Base-by-base conservation (phyloP, 768 basidiomycete genomes). In the Suillus subaureus region DNA sequence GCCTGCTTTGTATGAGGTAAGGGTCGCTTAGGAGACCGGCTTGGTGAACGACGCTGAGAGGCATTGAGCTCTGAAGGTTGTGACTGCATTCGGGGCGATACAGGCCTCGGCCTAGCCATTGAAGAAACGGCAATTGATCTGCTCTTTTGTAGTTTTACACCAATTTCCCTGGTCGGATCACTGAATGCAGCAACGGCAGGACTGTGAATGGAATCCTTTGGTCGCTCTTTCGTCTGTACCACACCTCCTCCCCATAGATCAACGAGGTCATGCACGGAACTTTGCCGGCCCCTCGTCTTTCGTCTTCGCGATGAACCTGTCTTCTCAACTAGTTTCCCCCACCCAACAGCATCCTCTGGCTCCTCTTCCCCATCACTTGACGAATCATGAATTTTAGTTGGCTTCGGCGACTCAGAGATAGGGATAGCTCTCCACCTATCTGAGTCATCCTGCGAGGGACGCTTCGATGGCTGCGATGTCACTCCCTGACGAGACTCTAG, bases 221-320 rank as follows among this genome's bases (percentile, higher is more conserved):
- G 78, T 67, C 80, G 84, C 68, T 86, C 84, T 69, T 82, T 85
- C 28, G 72, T 73, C 67, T 74, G 79, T 57, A 70, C 68, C 65
- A 80, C 66, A 16, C 83, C 81, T 8, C 90, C 90, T 49, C 91
- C 91, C 82, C 89, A 93, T 35, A 94, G 74, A 73, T 91, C 90
- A 35, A 94, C 90, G 63, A 94, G 73, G 71, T 94, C 90, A 71
- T 95, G 92, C 28, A 94, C 92, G 15, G 93, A 94, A 70, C 87
- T 89, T 79, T 94, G 91, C 68, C 92, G 79, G 47, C 85, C 81
- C 69, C 86, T 87, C 51, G 78, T 75, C 69, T 76, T 82, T 49
- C 77, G 72, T 61, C 75, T 77, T 61, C 75, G 70, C 66, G 72
- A 72, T 21, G 73, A 69, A 39, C 70, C 65, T 61, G 64, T 68